Evolutionary conservation across 257 asterid species (phyloP), one percentile per base, ranked within the genome.

Genomic region (Ilex asprella): DNA sequence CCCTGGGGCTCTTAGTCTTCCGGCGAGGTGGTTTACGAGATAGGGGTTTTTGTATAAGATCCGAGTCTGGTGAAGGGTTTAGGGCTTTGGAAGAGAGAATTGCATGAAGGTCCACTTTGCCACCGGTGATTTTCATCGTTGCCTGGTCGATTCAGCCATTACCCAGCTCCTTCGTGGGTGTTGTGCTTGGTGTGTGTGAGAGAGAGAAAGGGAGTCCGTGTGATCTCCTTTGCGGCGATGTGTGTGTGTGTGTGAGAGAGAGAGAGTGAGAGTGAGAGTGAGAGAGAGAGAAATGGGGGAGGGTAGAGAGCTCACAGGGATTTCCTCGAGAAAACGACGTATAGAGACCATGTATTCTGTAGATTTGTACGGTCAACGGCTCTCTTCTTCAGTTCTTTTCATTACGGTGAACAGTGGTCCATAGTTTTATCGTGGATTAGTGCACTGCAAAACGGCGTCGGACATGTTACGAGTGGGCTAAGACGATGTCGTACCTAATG

Each of bases 121-220:
- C 74, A 14, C 72, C 72, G 30, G 85, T 76, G 55, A 78, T 70
- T 82, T 79, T 84, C 91, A 84, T 84, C 49, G 63, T 72, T 67
- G 61, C 29, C 13, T 50, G 47, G 39, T 56, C 43, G 75, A 66
- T 74, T 75, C 72, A 58, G 71, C 83, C 88, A 81, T 79, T 67
- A 66, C 69, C 60, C 30, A 31, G 31, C 61, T 57, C 62, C 30
- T 21, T 21, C 27, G 27, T 21, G 27, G 1, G 27, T 21, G 27
- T 21, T 21, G 27, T 21, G 27, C 1, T 21, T 21, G 27, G 27
- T 1, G 27, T 21, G 27, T 21, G 27, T 1, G 27, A 21, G 27
- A 21, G 27, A 21, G 27, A 21, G 27, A 21, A 1, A 21, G 27
- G 1, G 27, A 21, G 27, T 21, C 27, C 27, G 27, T 21, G 27